Conservation (phyloP, 176 grass and related monocot genomes). For the Poa pratensis region DNA sequence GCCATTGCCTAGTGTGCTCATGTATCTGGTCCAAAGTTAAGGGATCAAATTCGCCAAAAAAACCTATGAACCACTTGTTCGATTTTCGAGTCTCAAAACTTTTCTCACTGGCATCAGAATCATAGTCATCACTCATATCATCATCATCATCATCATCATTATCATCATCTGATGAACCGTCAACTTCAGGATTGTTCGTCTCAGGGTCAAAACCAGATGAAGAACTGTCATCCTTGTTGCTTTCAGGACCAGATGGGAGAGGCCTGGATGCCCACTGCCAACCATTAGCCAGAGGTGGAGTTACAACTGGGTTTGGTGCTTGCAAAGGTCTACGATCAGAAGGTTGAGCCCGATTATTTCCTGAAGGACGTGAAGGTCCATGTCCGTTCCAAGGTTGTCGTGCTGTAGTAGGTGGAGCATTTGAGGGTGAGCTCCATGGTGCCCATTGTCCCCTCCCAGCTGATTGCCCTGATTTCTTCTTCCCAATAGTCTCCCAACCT, state of each 20-base stretch:
- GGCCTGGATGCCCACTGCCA: conserved; percentile 72
- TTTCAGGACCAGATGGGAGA: conserved; percentile 51
- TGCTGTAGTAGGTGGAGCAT: conserved; percentile 44
- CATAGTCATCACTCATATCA: conserved; percentile 65
- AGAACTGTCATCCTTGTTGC: conserved; percentile 42
- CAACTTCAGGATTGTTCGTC: conserved; percentile 33
- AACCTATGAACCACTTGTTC: conserved; percentile 80
- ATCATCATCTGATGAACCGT: conserved; percentile 54
- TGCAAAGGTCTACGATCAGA: conserved; percentile 53
- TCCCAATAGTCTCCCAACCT: conserved; percentile 71
- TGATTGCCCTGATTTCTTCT: conserved; percentile 61
- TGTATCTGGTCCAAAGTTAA: conserved; percentile 75
- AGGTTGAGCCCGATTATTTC: conserved; percentile 47
- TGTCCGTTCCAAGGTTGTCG: conserved; percentile 52
- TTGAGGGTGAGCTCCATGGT: conserved; percentile 37
- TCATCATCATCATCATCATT: conserved; percentile 64
- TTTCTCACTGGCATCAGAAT: conserved; percentile 80
- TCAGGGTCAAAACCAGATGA: conserved; percentile 48
- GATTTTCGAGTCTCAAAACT: conserved; percentile 77
- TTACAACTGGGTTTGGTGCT: conserved; percentile 45
- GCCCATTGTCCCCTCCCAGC: conserved; percentile 49
- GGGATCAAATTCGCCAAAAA: conserved; percentile 63
- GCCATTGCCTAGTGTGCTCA: conserved; percentile 70
- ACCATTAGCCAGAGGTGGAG: conserved; percentile 59
- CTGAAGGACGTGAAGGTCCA: conserved; percentile 52